Evolutionary conservation across 768 basidiomycete species (phyloP).

Genomic region (Galerina sulciceps): DNA sequence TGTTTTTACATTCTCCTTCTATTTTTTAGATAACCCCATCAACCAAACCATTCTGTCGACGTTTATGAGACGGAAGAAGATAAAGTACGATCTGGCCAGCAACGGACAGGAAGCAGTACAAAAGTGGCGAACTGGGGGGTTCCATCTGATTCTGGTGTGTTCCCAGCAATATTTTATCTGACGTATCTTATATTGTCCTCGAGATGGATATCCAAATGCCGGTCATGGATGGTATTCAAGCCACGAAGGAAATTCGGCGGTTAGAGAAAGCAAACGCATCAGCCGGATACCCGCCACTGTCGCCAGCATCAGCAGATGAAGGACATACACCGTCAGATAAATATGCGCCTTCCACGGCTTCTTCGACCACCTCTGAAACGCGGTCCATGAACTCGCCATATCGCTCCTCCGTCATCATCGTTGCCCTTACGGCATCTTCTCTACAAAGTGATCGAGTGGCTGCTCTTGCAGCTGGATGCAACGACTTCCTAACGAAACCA

Average conservation of each 20-base stretch:
- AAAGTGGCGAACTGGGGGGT: slow-evolving; percentile 91
- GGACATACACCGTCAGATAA: slow-evolving; percentile 55
- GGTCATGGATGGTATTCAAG: slow-evolving; percentile 97
- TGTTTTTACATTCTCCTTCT: slow-evolving; percentile 12
- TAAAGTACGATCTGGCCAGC: slow-evolving; percentile 92
- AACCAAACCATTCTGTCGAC: slow-evolving; percentile 98
- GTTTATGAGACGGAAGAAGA: slow-evolving; percentile 95
- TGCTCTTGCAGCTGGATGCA: slow-evolving; percentile 98
- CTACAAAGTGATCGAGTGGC: slow-evolving; percentile 94
- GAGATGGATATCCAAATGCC: slow-evolving; percentile 99
- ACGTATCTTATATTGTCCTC: slow-evolving; percentile 7
- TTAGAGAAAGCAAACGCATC: slow-evolving; percentile 73
- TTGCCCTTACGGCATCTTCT: slow-evolving; percentile 97
- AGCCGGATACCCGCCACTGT: slow-evolving; percentile 70
- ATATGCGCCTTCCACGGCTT: slow-evolving; percentile 31
- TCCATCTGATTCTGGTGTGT: slow-evolving; percentile 93
- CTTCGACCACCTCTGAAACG: slow-evolving; percentile 38
- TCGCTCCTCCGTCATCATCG: slow-evolving; percentile 95
- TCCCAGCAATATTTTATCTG: background rate
- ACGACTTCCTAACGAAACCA: slow-evolving; percentile 98
- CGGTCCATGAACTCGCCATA: slow-evolving; percentile 66
- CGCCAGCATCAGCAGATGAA: slow-evolving; percentile 59
- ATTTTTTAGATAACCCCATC: slow-evolving; percentile 87
- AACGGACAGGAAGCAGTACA: slow-evolving; percentile 96
- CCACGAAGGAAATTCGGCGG: slow-evolving; percentile 93